Evolutionary conservation across 495 filamentous ascomycete species (phyloP).

Genomic region (Mycothermus thermophilus): DNA sequence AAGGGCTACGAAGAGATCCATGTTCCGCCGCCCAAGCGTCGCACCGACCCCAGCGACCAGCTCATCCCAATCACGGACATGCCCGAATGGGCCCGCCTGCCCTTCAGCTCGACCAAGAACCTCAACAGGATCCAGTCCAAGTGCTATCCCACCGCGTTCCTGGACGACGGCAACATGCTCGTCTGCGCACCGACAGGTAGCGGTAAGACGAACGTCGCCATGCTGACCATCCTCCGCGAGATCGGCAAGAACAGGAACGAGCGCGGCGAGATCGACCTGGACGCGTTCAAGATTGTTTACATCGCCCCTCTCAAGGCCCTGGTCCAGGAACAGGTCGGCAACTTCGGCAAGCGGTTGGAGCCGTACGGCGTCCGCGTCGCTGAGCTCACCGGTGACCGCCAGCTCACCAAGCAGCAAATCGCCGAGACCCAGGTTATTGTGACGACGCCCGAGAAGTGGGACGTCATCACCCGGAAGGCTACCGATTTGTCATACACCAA

Average conservation of each 20-base stretch:
- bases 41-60: conserved; percentile 63
- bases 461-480: conserved; percentile 96
- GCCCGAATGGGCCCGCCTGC: conserved; percentile 78
- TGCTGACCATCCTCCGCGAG: conserved; percentile 91
- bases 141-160: conserved; percentile 82
- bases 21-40: conserved; percentile 79
- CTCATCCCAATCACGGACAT: conserved; percentile 71
- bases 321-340: conserved; percentile 93
- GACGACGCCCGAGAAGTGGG: conserved; percentile 97
- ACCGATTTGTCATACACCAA: conserved; percentile 96
- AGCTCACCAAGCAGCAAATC: conserved; percentile 97
- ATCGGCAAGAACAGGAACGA: conserved; percentile 89
- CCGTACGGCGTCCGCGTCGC: conserved; percentile 85
- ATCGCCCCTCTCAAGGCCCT: conserved; percentile 90
- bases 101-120: conserved; percentile 63
- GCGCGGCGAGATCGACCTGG: conserved; percentile 80
- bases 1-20: conserved; percentile 99
- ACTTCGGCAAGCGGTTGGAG: conserved; percentile 82
- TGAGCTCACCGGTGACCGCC: conserved; percentile 91
- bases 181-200: conserved; percentile 95
- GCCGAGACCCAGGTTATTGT: conserved; percentile 97
- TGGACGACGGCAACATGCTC: conserved; percentile 92
- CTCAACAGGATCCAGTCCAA: conserved; percentile 92
- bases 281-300: conserved; percentile 95
- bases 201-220: conserved; percentile 97